Evolutionary conservation across 2,329 filamentous ascomycete genomes (phyloP), one percentile per base, ranked within the genome.

Genomic region (Berkeleyomyces rouxiae): DNA sequence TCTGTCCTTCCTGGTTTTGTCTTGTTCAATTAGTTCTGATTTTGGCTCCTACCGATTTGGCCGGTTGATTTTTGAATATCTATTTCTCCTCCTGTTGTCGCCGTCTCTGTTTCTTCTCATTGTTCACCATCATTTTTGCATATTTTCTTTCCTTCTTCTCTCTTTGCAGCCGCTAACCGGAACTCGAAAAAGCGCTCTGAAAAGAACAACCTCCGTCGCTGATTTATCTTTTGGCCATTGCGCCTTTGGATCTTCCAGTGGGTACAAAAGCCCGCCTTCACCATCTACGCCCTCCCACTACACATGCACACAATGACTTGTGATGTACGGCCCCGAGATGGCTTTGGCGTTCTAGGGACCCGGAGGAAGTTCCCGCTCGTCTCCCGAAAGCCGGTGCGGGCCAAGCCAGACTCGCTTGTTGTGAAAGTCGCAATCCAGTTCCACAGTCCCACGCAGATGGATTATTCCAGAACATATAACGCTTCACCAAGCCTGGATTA

Each of bases 361-460:
- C 70, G 68, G 58, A 69, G 70, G 63, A 70, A 69, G 47, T 71
- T 71, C 63, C 70, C 70, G 40, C 69, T 71, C 16, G 66, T 71
- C 49, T 67, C 67, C 64, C 68, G 69, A 55, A 63, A 63, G 57
- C n/a, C 37, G 40, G 36, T 47, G 49, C 55, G 58, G 11, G 10
- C 42, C 47, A 40, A 58, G 31, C 40, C 63, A 63, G 31, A 59
- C 59, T 64, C 65, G 31, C 70, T 80, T 37, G 70, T 72, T 40
- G 73, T 79, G 13, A 73, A 75, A 36, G 72, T 78, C 60, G 74
- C 74, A 39, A 71, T 79, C 67, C 74, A 71, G 57, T 80, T 79
- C 67, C 74, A 75, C 59, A 73, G 74, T 44, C 77, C 76, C 5
- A 68, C 75, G 57, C 72, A 74, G 53, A 73, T 74, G 59, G 71